phyloP scores from a whole-genome alignment of 768 basidiomycete species.

The Termitomyces sp. region DNA sequence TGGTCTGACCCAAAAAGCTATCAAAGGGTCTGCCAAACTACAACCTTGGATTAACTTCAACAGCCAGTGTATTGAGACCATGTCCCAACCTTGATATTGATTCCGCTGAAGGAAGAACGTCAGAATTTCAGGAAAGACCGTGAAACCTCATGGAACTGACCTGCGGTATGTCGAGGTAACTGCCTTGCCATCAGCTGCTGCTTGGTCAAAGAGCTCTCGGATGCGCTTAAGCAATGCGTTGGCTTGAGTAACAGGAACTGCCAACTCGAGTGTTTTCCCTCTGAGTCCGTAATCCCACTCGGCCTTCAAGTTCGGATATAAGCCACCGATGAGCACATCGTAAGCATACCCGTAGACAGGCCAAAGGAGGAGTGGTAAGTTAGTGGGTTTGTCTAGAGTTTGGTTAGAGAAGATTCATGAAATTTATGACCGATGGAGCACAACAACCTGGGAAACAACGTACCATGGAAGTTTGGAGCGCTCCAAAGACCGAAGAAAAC shows the following conservation, averaged over 20 bases:
- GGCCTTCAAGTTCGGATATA: conserved; percentile 27
- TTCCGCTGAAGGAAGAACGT: not conserved
- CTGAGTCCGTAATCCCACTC: conserved; percentile 35
- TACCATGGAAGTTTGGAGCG: conserved; percentile 32
- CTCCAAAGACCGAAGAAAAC: conserved; percentile 30
- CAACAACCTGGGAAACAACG: not conserved
- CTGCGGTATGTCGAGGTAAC: conserved; percentile 35
- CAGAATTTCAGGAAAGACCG: not conserved
- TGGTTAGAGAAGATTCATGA: not conserved
- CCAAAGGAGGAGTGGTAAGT: conserved; percentile 29
- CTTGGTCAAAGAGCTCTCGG: conserved; percentile 29
- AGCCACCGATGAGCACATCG: conserved; percentile 34
- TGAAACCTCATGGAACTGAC: conserved; percentile 5
- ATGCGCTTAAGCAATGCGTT: conserved; percentile 27
- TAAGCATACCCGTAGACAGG: conserved; percentile 32
- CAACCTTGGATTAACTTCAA: not conserved
- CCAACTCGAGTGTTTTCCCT: conserved; percentile 31
- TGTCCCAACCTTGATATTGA: not conserved
- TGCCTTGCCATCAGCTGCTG: conserved; percentile 27
- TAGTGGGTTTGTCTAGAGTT: conserved; percentile 23
- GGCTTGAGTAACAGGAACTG: conserved; percentile 29
- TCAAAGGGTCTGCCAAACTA: conserved; percentile 34
- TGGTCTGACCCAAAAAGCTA: conserved; percentile 34
- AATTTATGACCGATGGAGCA: not conserved
- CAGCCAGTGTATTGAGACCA: not conserved